These are phyloP conservation scores for Hyphodiscus sp. DNA, from an alignment of 2,329 filamentous ascomycete species.

Conservation along the genomic window DNA sequence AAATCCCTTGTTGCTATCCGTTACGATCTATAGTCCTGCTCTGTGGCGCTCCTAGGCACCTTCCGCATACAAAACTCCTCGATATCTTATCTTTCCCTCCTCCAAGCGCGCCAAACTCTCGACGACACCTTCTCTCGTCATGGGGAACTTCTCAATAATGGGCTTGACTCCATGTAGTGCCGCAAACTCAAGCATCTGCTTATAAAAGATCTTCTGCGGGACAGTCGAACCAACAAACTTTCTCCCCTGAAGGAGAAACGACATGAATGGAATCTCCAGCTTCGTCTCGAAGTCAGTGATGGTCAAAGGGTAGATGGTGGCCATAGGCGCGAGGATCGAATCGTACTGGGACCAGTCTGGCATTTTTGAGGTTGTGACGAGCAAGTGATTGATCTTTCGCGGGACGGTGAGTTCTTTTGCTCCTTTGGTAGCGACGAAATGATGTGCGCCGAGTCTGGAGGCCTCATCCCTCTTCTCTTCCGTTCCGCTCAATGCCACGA, in stretches of 20 bases:
- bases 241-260: slow-evolving; percentile 11
- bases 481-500: slow-evolving; percentile 49
- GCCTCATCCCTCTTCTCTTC: slow-evolving; percentile 59
- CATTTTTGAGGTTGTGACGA: slow-evolving; percentile 17
- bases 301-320: slow-evolving; percentile 58
- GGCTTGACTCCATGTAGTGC: slow-evolving; percentile 50
- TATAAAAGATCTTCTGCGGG: slow-evolving; percentile 39
- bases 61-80: slow-evolving; percentile 32
- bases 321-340: slow-evolving; percentile 32
- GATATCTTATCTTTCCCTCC: slow-evolving; percentile 45
- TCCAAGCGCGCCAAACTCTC: slow-evolving; percentile 49
- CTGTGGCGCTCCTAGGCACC: background rate
- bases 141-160: slow-evolving; percentile 47
- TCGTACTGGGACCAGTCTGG: slow-evolving; percentile 15
- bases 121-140: slow-evolving; percentile 46
- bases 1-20: background rate
- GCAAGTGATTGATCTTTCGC: slow-evolving; percentile 16
- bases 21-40: background rate
- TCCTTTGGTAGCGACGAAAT: slow-evolving; percentile 51
- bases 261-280: slow-evolving; percentile 20
- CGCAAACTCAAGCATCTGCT: slow-evolving; percentile 51
- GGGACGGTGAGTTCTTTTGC: slow-evolving; percentile 30
- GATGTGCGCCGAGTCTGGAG: slow-evolving; percentile 47
- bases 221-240: slow-evolving; percentile 13
- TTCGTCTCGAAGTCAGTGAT: slow-evolving; percentile 36